These are phyloP conservation scores for Acacia concinna DNA, from an alignment of 331 rosid species.

Conservation along the genomic window DNA sequence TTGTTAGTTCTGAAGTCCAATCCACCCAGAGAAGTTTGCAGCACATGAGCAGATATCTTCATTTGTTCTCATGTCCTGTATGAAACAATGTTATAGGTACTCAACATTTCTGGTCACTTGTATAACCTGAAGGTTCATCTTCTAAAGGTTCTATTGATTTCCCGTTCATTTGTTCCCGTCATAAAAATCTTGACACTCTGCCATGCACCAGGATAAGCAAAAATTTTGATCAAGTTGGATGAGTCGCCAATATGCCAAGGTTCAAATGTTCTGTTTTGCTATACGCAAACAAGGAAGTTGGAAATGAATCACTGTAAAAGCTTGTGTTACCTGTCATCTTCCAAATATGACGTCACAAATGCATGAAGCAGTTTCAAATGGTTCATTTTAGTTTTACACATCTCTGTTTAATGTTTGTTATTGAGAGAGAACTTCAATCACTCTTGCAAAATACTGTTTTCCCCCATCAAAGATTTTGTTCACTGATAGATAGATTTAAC, in stretches of 20 bases:
- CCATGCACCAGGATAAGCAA: not conserved
- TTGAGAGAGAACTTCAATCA: not conserved
- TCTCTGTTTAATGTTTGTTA: not conserved
- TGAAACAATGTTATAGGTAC: constrained; percentile 20
- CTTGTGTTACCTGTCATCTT: not conserved
- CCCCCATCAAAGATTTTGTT: not conserved
- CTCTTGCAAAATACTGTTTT: not conserved
- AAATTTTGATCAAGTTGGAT: not conserved
- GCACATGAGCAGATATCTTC: constrained; percentile 13
- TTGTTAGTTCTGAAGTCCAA: constrained; percentile 17
- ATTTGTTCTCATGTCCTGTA: constrained; percentile 24
- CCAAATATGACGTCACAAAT: not conserved
- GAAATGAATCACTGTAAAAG: not conserved
- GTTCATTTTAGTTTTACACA: not conserved
- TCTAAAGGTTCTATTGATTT: not conserved
- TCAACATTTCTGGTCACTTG: constrained; percentile 6
- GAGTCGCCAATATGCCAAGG: not conserved
- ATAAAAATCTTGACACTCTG: not conserved
- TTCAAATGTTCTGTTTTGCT: not conserved
- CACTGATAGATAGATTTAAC: too few species aligned
- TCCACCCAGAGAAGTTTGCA: constrained; percentile 9
- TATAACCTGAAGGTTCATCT: constrained; percentile 23
- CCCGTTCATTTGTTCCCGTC: not conserved
- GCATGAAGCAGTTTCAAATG: not conserved
- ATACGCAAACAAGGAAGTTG: not conserved